These are phyloP conservation scores for Lophiotrema nucula DNA, from an alignment of 495 filamentous ascomycete genomes.

Conservation along the genomic window DNA sequence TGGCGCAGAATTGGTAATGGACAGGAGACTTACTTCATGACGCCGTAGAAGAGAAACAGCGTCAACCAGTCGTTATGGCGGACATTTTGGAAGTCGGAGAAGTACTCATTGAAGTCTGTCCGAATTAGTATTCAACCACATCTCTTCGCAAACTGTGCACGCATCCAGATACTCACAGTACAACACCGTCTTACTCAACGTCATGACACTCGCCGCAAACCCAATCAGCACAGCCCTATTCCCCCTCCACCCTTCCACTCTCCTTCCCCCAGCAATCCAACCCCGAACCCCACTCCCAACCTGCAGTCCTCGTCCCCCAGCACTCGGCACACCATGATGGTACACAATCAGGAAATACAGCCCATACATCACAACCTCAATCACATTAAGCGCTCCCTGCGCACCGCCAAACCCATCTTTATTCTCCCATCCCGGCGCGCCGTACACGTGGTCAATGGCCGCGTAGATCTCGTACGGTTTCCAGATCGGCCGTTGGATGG, in stretches of 20 bases:
- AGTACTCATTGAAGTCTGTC: conserved; percentile 73
- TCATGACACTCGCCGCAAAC: conserved; percentile 73
- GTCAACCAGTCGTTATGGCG: conserved; percentile 65
- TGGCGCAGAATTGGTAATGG: conserved; percentile 1
- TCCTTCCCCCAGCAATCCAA: conserved; percentile 50
- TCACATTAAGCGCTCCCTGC: conserved; percentile 68
- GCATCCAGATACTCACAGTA: conserved; percentile 67
- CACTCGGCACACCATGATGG: conserved; percentile 43
- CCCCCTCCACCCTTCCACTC: conserved; percentile 58
- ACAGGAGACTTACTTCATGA: conserved; percentile 41
- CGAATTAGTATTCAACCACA: background rate
- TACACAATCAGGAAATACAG: conserved; percentile 66
- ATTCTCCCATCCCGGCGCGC: conserved; percentile 70
- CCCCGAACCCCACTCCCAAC: conserved; percentile 41
- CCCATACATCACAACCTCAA: conserved; percentile 71
- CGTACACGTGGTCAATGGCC: conserved; percentile 79
- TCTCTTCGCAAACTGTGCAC: no score
- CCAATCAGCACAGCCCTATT: conserved; percentile 65
- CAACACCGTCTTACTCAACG: conserved; percentile 80
- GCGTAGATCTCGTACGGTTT: conserved; percentile 80
- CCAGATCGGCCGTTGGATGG: conserved; percentile 72
- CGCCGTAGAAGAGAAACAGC: conserved; percentile 50
- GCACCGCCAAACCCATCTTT: conserved; percentile 77
- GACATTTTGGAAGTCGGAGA: conserved; percentile 73
- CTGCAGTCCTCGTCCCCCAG: conserved; percentile 33